Percentiles rank a stretch among this genome's conserved stretches.
These are phyloP conservation scores for Starmerella bombi DNA, from an alignment of 805 yeast species.

Conservation along the genomic window DNA sequence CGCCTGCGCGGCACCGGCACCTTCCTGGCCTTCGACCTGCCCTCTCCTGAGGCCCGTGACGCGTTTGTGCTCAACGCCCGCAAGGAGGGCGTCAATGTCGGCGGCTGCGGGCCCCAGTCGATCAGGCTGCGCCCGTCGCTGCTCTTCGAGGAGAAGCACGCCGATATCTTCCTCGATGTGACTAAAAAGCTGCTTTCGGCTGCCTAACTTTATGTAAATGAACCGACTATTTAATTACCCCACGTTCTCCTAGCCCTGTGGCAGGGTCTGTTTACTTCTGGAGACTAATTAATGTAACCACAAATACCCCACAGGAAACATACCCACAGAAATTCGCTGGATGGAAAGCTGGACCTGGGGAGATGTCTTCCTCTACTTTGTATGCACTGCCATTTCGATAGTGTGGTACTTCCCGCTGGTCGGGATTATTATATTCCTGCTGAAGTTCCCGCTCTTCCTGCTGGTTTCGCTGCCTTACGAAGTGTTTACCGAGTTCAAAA, in stretches of 20 bases:
- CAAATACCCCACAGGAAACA: not conserved
- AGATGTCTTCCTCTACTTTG: conserved; percentile 12
- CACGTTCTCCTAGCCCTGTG: too few relatives aligned
- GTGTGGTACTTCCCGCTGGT: conserved; percentile 1
- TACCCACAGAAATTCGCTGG: not conserved
- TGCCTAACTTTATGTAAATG: too few relatives aligned
- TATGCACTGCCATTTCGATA: not conserved
- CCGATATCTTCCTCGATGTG: conserved; percentile 45
- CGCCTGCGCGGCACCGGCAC: conserved; percentile 73
- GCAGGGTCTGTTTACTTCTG: too few relatives aligned
- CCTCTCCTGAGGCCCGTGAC: conserved; percentile 43
- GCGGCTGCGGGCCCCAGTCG: conserved; percentile 71
- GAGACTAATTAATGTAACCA: too few relatives aligned
- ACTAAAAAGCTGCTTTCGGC: conserved; percentile 30
- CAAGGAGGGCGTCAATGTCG: conserved; percentile 58
- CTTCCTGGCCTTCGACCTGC: conserved; percentile 69
- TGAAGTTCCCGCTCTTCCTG: conserved; percentile 7
- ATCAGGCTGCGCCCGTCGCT: conserved; percentile 73
- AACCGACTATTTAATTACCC: too few relatives aligned
- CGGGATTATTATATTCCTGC: not conserved
- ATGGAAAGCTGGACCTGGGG: conserved; percentile 21
- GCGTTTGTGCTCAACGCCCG: conserved; percentile 48
- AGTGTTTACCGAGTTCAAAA: conserved; percentile 17
- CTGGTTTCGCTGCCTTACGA: conserved; percentile 21
- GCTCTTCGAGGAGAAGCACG: conserved; percentile 68